Conservation (phyloP, 164 flowering plant genomes). For the Macadamia tetraphylla region DNA sequence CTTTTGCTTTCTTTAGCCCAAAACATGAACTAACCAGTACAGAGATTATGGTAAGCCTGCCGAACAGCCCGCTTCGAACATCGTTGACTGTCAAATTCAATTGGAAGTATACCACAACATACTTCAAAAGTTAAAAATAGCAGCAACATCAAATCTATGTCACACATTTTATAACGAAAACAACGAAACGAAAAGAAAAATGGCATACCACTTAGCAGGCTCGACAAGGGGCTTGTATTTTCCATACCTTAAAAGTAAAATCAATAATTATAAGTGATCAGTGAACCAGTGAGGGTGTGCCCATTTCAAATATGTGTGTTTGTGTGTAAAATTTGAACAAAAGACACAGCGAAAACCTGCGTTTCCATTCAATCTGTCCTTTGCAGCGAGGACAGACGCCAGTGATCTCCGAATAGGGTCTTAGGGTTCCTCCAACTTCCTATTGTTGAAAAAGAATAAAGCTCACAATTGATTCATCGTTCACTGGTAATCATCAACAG, state of each 20-base stretch:
- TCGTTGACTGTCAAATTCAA: constrained; percentile 48
- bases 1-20: not conserved
- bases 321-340: too few relatives aligned
- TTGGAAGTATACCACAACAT: not conserved
- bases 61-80: constrained; percentile 81
- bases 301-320: not conserved
- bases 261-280: not conserved
- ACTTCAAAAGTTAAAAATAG: not conserved
- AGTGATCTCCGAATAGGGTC: constrained; percentile 72
- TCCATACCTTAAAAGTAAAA: constrained; percentile 42
- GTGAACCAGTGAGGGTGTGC: not conserved
- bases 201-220: constrained; percentile 74
- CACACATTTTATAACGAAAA: not conserved
- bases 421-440: constrained; percentile 82
- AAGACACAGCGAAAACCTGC: constrained; percentile 29
- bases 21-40: constrained; percentile 47
- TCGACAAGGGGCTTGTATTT: constrained; percentile 80
- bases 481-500: not conserved
- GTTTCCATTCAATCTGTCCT: constrained; percentile 96
- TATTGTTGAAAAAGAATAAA: constrained; percentile 8
- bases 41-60: constrained; percentile 85
- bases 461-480: not conserved
- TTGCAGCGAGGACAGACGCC: constrained; percentile 80
- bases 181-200: not conserved
- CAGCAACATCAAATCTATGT: not conserved